Evolutionary conservation across 257 asterid genomes (phyloP).

Genomic region (Scutellaria baicalensis): DNA sequence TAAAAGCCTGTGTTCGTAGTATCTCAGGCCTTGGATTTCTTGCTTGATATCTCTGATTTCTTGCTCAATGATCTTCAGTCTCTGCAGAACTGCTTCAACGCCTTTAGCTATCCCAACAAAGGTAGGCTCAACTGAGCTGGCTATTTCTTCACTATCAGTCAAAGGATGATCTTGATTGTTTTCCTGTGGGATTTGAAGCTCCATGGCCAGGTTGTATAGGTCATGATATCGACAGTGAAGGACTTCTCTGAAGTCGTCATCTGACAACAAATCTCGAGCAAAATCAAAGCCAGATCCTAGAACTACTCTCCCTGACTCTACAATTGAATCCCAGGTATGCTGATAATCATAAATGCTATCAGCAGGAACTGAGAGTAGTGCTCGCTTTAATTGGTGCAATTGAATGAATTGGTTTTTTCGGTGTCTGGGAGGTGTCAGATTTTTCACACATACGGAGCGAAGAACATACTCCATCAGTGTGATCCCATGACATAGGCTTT

Average conservation of each 20-base stretch:
- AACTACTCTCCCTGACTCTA: conserved; percentile 52
- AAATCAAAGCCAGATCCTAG: conserved; percentile 55
- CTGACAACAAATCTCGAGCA: conserved; percentile 76
- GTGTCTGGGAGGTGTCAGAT: conserved; percentile 56
- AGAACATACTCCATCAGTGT: conserved; percentile 52
- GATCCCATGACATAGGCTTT: conserved; percentile 53
- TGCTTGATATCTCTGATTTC: conserved; percentile 78
- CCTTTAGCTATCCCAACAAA: conserved; percentile 81
- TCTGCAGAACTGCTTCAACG: conserved; percentile 66
- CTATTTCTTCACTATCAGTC: conserved; percentile 30
- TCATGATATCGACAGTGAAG: conserved; percentile 74
- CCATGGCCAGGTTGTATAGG: conserved; percentile 73
- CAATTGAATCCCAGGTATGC: conserved; percentile 67
- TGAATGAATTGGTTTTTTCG: conserved; percentile 47
- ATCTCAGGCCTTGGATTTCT: conserved; percentile 83
- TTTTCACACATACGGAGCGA: conserved; percentile 69
- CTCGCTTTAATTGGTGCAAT: conserved; percentile 54
- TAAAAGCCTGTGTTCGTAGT: conserved; percentile 72
- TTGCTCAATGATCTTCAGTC: conserved; percentile 78
- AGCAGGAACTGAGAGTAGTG: conserved; percentile 75
- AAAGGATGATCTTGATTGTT: conserved; percentile 24
- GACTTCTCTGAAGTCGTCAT: conserved; percentile 84
- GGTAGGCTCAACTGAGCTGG: conserved; percentile 54
- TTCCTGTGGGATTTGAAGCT: conserved; percentile 67
- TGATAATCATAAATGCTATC: conserved; percentile 83